Evolutionary conservation across 148 eudicot genomes (phyloP).

Genomic region (Rhododendron kiyosumense): DNA sequence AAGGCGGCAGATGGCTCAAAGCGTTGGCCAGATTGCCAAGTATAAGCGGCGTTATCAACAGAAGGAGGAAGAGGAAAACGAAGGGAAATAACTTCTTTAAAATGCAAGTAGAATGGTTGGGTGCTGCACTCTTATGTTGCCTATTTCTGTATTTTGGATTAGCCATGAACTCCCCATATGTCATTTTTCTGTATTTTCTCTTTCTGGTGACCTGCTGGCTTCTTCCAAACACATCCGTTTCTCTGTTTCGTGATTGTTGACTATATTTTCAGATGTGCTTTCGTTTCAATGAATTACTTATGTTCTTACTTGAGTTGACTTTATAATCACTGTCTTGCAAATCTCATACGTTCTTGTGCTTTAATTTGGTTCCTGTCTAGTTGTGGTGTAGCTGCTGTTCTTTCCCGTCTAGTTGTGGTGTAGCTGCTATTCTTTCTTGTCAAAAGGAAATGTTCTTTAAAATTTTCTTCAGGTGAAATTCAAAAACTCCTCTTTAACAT

Average conservation of each 20-base stretch:
- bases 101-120: conserved; percentile 11
- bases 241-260: background rate
- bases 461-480: background rate
- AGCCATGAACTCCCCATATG: background rate
- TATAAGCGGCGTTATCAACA: conserved; percentile 65
- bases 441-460: background rate
- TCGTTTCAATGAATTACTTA: background rate
- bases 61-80: conserved; percentile 36
- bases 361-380: background rate
- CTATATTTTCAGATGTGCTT: background rate
- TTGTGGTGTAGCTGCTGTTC: background rate
- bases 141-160: background rate
- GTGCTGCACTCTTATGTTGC: background rate
- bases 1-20: conserved; percentile 72
- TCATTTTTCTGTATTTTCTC: background rate
- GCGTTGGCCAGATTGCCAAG: conserved; percentile 74
- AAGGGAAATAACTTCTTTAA: conserved; percentile 27
- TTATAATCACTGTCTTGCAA: background rate
- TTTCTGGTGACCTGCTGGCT: background rate
- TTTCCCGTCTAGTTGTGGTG: background rate
- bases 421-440: background rate
- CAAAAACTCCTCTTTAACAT: background rate
- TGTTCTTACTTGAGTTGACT: background rate
- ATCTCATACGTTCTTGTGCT: background rate
- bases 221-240: background rate